Evolutionary conservation across 768 basidiomycete genomes (phyloP).

Genomic region (Russula abietina): DNA sequence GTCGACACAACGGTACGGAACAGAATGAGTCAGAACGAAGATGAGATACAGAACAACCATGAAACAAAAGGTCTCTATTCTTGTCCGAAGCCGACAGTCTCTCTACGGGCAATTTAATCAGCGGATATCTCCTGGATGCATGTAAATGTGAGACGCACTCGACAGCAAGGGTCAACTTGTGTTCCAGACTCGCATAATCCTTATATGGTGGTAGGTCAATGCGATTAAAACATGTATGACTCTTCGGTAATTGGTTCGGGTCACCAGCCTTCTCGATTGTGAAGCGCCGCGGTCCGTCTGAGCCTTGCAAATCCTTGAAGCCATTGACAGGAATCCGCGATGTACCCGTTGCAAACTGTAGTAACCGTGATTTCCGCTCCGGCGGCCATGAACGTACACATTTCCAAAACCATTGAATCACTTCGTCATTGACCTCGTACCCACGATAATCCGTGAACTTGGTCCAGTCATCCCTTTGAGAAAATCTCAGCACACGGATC

Average conservation of each 20-base stretch:
- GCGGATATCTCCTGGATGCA: conserved; percentile 3
- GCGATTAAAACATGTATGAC: conserved; percentile 92
- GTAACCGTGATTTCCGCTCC: conserved; percentile 91
- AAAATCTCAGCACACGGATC: not conserved
- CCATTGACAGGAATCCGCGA: conserved; percentile 97
- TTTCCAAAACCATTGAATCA: conserved; percentile 99
- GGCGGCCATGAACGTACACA: conserved; percentile 96
- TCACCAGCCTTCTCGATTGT: conserved; percentile 99
- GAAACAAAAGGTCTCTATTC: conserved; percentile 44
- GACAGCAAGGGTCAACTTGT: conserved; percentile 90
- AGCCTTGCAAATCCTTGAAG: conserved; percentile 97
- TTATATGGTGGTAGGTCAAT: conserved; percentile 98
- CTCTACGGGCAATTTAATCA: conserved; percentile 41
- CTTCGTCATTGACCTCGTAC: conserved; percentile 90
- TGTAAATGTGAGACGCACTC: conserved; percentile 54
- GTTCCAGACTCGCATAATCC: conserved; percentile 88
- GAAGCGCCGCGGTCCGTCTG: conserved; percentile 93
- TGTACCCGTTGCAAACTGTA: conserved; percentile 97
- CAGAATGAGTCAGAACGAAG: not conserved
- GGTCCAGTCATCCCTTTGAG: conserved; percentile 85
- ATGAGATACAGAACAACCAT: not conserved
- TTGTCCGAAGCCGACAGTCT: conserved; percentile 92
- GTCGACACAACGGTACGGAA: not conserved
- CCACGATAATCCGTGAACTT: conserved; percentile 99
- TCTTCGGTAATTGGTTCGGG: conserved; percentile 93